These are phyloP conservation scores for Tetramitus jugosus DNA, from an alignment of 208 protist species.

Conservation along the genomic window DNA sequence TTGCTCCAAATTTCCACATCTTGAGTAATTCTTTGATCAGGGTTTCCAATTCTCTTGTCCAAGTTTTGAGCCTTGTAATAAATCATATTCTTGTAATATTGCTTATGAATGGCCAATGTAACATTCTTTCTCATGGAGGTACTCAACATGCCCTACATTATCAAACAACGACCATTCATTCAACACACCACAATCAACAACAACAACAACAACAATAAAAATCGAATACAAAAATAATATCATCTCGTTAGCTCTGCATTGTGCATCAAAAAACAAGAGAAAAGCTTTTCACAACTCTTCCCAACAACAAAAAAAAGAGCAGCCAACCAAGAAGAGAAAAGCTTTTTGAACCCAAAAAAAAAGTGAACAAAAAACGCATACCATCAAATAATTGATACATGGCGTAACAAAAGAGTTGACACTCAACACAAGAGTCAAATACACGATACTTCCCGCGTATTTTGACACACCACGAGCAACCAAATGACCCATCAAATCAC, in stretches of 20 bases:
- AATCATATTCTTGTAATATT: conserved; percentile 9
- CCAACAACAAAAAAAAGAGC: no score
- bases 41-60: not conserved
- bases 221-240: no score
- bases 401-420: not conserved
- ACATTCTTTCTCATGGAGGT: conserved; percentile 23
- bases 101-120: not conserved
- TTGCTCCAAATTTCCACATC: conserved; percentile 11
- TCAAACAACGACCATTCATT: no score
- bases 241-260: no score
- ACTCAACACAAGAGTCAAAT: not conserved
- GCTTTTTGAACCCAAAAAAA: no score
- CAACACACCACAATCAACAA: no score
- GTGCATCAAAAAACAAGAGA: no score
- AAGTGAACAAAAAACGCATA: no score
- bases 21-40: conserved; percentile 20
- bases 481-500: conserved; percentile 5
- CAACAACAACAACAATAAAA: no score
- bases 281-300: no score
- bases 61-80: conserved; percentile 10
- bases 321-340: no score
- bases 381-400: not conserved
- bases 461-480: not conserved
- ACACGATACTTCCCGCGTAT: not conserved
- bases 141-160: no score